These are phyloP conservation scores for Coemansia sp. DNA, from an alignment of 192 early-diverging fungal genomes.

Conservation along the genomic window DNA sequence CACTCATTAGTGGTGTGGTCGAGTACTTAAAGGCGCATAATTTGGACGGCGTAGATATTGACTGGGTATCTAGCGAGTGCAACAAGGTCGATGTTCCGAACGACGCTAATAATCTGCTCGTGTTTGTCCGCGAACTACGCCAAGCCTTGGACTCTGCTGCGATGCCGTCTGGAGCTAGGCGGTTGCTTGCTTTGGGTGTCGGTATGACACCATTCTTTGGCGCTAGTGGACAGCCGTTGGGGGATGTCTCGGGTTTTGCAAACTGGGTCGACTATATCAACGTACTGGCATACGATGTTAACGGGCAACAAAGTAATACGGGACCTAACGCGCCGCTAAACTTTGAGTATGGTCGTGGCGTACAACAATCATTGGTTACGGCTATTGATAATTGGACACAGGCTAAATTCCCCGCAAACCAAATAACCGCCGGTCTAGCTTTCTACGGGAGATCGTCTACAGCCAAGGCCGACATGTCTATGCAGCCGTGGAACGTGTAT, in stretches of 20 bases:
- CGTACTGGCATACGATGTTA: slow-evolving; percentile 69
- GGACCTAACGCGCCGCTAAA: slow-evolving; percentile 68
- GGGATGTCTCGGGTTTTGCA: slow-evolving; percentile 62
- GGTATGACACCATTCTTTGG: slow-evolving; percentile 62
- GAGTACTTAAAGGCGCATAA: slow-evolving; percentile 42
- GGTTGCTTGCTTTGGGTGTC: slow-evolving; percentile 65
- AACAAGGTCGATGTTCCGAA: slow-evolving; percentile 57
- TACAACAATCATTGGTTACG: slow-evolving; percentile 44
- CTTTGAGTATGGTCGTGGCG: slow-evolving; percentile 24
- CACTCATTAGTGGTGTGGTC: slow-evolving; percentile 46
- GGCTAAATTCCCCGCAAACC: slow-evolving; percentile 61
- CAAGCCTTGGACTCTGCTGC: slow-evolving; percentile 39
- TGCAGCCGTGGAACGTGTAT: slow-evolving; percentile 35
- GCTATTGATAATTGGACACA: slow-evolving; percentile 60
- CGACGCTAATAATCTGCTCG: slow-evolving; percentile 66
- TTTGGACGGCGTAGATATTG: slow-evolving; percentile 67
- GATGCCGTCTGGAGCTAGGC: slow-evolving; percentile 36
- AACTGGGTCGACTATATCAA: slow-evolving; percentile 67
- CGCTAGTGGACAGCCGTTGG: slow-evolving; percentile 50
- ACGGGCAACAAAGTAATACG: slow-evolving; percentile 58
- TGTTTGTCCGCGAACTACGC: slow-evolving; percentile 63
- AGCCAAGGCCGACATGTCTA: slow-evolving; percentile 31
- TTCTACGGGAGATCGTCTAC: slow-evolving; percentile 62
- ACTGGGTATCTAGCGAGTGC: slow-evolving; percentile 67
- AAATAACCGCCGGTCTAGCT: slow-evolving; percentile 63